Base-by-base conservation (phyloP, 2,329 filamentous ascomycete genomes). In the Ophiostoma perfectum region DNA sequence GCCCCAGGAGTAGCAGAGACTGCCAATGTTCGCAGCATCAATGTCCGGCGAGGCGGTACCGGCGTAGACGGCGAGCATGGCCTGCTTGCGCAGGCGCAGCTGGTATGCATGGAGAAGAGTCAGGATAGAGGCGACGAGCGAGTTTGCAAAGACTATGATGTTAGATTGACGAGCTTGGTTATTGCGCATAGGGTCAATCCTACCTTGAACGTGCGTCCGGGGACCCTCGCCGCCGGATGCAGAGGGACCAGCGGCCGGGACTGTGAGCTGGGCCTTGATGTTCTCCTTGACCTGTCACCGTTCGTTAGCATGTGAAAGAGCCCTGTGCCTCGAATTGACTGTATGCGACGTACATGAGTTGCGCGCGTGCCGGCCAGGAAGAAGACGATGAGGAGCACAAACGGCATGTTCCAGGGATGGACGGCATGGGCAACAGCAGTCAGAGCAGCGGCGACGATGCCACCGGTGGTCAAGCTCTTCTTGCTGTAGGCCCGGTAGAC, bases 351-450 rank as follows among this genome's bases (percentile, higher is more conserved):
- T 41, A 67, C 66, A 41, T 65, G 62, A 0, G 94, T 97, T 0
- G 89, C 93, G 66, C 88, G 82, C 1, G 90, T 96, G 1, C 93
- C 95, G 4, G 90, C 87, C 3, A 96, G 80, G 78, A 97, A 98
- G 81, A 98, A 98, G 47, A 93, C 85, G 65, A 86, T 85, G 1
- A 98, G 83, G 11, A 97, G 83, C 41, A 85, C 85, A 79, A 97
- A 96, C n/a, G 92, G 93, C n/a, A 93, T 81, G 70, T 91, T 91
- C 89, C 92, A 97, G 3, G 94, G 94, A 78, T 98, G 93, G n/a
- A 93, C 80, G 16, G 93, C 92, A 77, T 99, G 95, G 11, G 90
- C 86, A 63, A 85, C 77, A 4, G 92, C 93, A 4, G 93, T 96
- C 60, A 90, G 74, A 5, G 83, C 81, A 3, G 94, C 94, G 12